Percentiles rank a stretch among this genome's conserved stretches.
These are phyloP conservation scores for Lasiosphaeris hirsuta DNA, from an alignment of 495 filamentous ascomycete species.

Conservation along the genomic window DNA sequence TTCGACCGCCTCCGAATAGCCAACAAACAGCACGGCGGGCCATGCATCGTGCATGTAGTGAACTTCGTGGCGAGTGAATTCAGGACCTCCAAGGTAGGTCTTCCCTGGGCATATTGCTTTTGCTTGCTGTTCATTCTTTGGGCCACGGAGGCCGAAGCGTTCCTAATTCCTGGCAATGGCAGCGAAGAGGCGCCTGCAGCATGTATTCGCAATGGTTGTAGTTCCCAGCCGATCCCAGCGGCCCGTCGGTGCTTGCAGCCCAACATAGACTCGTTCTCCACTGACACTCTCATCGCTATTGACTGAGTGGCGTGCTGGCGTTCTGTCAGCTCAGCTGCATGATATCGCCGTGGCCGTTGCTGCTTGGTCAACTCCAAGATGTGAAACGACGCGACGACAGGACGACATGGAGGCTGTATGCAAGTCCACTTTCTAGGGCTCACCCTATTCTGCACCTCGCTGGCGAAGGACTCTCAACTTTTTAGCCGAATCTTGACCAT, in stretches of 20 bases:
- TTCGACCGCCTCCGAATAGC: too few relatives aligned
- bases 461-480: slow-evolving; percentile 4
- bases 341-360: slow-evolving; percentile 6
- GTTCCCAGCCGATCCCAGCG: too few relatives aligned
- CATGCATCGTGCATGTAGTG: too few relatives aligned
- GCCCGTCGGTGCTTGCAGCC: background rate
- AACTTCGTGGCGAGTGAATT: too few relatives aligned
- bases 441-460: background rate
- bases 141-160: too few relatives aligned
- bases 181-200: too few relatives aligned
- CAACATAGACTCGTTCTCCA: background rate
- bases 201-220: too few relatives aligned
- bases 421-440: background rate
- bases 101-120: too few relatives aligned
- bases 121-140: too few relatives aligned
- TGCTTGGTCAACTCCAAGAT: slow-evolving; percentile 4
- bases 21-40: too few relatives aligned
- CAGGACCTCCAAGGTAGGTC: too few relatives aligned
- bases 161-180: too few relatives aligned
- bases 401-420: background rate
- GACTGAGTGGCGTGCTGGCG: background rate
- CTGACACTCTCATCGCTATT: background rate
- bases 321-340: slow-evolving; percentile 7
- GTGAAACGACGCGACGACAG: slow-evolving; percentile 5
- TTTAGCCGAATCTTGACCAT: slow-evolving; percentile 10